A percentile compares a stretch with the other conserved stretches of the same genome.
Evolutionary conservation across 148 eudicot species (phyloP).

Genomic region (Linanthus parryae): DNA sequence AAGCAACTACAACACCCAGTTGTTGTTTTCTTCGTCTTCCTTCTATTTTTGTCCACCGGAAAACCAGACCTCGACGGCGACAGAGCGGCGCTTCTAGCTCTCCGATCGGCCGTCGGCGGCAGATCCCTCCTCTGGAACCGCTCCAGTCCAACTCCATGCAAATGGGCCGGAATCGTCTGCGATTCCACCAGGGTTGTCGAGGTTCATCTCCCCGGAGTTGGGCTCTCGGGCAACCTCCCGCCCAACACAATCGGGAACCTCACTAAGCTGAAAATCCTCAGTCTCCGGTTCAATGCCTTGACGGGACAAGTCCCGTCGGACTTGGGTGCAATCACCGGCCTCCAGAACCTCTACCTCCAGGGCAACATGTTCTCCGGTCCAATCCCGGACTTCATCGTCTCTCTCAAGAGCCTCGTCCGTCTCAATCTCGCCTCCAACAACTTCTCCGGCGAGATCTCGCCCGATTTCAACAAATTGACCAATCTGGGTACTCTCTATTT

Average conservation of each 20-base stretch:
- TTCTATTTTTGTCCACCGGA: too few species aligned
- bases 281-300: constrained; percentile 42
- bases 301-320: constrained; percentile 47
- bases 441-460: constrained; percentile 20
- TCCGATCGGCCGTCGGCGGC: constrained; percentile 30
- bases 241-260: constrained; percentile 23
- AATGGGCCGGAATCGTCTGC: constrained; percentile 37
- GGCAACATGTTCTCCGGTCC: constrained; percentile 29
- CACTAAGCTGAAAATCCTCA: constrained; percentile 25
- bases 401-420: constrained; percentile 6
- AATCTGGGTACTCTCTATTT: constrained; percentile 17
- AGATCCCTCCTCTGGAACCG: constrained; percentile 20
- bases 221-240: constrained; percentile 37
- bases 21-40: too few species aligned
- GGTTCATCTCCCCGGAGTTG: constrained; percentile 35
- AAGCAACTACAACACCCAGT: too few species aligned
- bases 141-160: constrained; percentile 19
- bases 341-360: constrained; percentile 25
- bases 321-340: constrained; percentile 15
- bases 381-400: constrained; percentile 18
- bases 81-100: too few species aligned
- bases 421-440: constrained; percentile 19
- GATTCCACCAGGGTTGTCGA: background rate
- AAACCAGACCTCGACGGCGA: too few species aligned
- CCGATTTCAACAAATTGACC: constrained; percentile 18